Percentiles rank a stretch among this genome's conserved stretches.
phyloP scores from a whole-genome alignment of 2,329 filamentous ascomycete genomes.

The Pseudogymnoascus sp. region DNA sequence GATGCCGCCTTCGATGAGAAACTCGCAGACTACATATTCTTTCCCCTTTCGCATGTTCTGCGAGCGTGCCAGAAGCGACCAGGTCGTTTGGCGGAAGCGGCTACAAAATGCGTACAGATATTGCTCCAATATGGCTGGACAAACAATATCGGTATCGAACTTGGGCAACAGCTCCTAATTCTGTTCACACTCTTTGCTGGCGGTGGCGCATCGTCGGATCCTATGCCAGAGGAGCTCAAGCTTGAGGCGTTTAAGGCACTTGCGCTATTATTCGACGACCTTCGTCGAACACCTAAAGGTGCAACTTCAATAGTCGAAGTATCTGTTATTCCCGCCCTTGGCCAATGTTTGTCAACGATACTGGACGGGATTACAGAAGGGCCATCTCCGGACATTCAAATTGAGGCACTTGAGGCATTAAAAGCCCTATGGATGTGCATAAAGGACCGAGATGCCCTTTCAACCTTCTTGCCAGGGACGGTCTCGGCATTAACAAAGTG shows the following conservation, averaged over 20 bases:
- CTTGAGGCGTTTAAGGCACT: conserved; percentile 65
- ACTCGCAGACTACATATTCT: conserved; percentile 90
- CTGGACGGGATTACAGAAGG: conserved; percentile 65
- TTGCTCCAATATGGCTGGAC: conserved; percentile 77
- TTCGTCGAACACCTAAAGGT: conserved; percentile 43
- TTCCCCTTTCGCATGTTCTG: conserved; percentile 82
- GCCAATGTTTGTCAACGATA: conserved; percentile 73
- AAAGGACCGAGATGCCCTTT: conserved; percentile 65
- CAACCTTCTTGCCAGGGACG: conserved; percentile 80
- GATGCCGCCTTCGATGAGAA: conserved; percentile 63
- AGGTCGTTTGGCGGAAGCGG: conserved; percentile 64
- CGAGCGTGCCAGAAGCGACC: conserved; percentile 67
- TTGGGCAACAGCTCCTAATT: conserved; percentile 79
- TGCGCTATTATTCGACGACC: conserved; percentile 54
- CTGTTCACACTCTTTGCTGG: conserved; percentile 76
- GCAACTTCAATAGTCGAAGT: conserved; percentile 46
- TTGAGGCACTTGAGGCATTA: conserved; percentile 61
- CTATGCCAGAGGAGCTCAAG: conserved; percentile 65
- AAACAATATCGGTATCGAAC: conserved; percentile 57
- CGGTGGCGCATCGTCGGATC: conserved; percentile 47
- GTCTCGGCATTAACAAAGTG: conserved; percentile 70
- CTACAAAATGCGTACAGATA: conserved; percentile 65
- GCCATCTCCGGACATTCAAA: conserved; percentile 59
- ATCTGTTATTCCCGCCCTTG: conserved; percentile 67
- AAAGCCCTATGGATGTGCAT: conserved; percentile 55